phyloP scores from a whole-genome alignment of 2,329 filamentous ascomycete species.

The Fusarium annulatum region DNA sequence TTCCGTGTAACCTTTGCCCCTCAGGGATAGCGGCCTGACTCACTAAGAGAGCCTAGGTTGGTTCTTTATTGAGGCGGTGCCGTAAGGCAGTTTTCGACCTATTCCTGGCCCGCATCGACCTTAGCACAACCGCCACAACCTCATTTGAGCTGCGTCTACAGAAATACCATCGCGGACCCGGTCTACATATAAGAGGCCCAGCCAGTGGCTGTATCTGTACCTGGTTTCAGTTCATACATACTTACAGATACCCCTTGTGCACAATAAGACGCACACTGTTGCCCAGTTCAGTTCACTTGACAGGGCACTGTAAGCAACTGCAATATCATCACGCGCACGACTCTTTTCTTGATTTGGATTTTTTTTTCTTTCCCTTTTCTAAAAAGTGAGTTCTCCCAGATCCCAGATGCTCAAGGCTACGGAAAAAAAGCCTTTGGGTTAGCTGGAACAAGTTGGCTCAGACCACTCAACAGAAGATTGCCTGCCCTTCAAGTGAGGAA shows the following conservation, averaged over 20 bases:
- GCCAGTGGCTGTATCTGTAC: not conserved
- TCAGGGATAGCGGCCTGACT: conserved; percentile 35
- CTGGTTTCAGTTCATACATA: not conserved
- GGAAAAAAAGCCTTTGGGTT: not conserved
- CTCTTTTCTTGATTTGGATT: not conserved
- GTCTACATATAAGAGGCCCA: conserved; percentile 14
- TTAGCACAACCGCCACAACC: conserved; percentile 22
- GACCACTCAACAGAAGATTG: not conserved
- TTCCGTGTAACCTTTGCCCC: not conserved
- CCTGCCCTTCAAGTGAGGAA: conserved; percentile 2
- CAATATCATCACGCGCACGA: not conserved
- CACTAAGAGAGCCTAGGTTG: conserved; percentile 14
- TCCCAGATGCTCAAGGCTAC: not conserved
- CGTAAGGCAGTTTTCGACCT: conserved; percentile 39
- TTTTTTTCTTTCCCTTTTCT: too few species aligned
- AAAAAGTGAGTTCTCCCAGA: conserved; percentile 9
- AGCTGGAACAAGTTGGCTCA: not conserved
- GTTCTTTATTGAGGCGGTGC: conserved; percentile 41
- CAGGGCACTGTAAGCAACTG: not conserved
- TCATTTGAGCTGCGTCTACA: conserved; percentile 1
- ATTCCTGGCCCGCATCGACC: conserved; percentile 20
- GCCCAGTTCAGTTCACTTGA: not conserved
- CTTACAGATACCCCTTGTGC: not conserved
- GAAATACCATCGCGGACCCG: not conserved
- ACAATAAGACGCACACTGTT: not conserved